Evolutionary conservation across 768 basidiomycete species (phyloP).

Genomic region (Mycena alexandri): DNA sequence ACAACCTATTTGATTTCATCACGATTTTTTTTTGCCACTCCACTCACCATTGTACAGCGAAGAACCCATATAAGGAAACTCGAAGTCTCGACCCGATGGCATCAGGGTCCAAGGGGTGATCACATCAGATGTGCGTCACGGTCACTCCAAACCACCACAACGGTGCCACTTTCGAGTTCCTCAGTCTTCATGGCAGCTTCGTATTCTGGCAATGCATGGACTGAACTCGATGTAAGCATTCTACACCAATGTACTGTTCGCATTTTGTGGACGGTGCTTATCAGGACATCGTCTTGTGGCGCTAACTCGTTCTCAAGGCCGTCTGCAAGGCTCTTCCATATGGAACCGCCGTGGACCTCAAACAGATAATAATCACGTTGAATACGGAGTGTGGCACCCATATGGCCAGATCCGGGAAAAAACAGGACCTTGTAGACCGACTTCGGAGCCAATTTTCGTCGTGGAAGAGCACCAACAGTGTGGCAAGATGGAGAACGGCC

Average conservation of each 20-base stretch:
- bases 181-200: slow-evolving; percentile 12
- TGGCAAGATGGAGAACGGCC: slow-evolving; percentile 8
- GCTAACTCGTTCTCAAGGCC: slow-evolving; percentile 23
- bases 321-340: slow-evolving; percentile 23
- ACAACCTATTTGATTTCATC: too few relatives aligned
- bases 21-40: too few relatives aligned
- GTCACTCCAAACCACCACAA: not conserved
- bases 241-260: too few relatives aligned
- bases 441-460: slow-evolving; percentile 19
- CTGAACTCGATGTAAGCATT: slow-evolving; percentile 9
- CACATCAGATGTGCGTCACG: not conserved
- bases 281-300: not conserved
- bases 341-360: slow-evolving; percentile 23
- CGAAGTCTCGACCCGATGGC: too few relatives aligned
- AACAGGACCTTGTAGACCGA: slow-evolving; percentile 31
- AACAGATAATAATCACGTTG: slow-evolving; percentile 23
- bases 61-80: too few relatives aligned
- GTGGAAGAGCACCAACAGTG: slow-evolving; percentile 20
- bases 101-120: too few relatives aligned
- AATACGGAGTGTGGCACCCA: slow-evolving; percentile 19
- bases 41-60: too few relatives aligned
- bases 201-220: slow-evolving; percentile 6
- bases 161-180: slow-evolving; percentile 1
- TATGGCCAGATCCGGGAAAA: slow-evolving; percentile 20
- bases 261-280: not conserved